Evolutionary conservation across 768 basidiomycete species (phyloP).

Genomic region (Calocybe cyanea): DNA sequence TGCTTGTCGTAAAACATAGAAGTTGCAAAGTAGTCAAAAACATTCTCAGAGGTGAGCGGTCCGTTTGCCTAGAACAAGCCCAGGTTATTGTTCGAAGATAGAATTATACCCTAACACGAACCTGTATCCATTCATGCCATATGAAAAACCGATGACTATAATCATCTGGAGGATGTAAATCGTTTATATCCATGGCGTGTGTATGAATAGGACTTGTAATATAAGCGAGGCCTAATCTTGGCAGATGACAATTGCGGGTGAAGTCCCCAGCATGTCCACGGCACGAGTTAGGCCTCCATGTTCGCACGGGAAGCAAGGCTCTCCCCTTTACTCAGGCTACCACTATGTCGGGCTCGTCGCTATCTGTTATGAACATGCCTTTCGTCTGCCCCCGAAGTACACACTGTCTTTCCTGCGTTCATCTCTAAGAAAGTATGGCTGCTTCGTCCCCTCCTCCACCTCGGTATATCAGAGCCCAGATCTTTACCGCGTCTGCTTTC

Average conservation of each 20-base stretch:
- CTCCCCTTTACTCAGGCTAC: conserved; percentile 19
- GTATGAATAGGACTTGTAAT: too few relatives aligned
- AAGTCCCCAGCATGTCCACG: neutral
- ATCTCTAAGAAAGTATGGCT: neutral
- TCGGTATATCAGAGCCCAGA: neutral
- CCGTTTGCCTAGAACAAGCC: conserved; percentile 75
- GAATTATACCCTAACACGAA: conserved; percentile 19
- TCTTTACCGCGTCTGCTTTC: neutral
- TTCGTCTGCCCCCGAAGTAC: conserved; percentile 8
- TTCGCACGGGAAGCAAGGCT: conserved; percentile 31
- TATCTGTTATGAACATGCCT: conserved; percentile 25
- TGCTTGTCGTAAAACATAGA: conserved; percentile 96
- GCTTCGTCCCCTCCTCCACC: neutral
- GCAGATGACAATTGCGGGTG: conserved; percentile 1
- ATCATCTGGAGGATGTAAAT: conserved; percentile 79
- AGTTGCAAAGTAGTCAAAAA: conserved; percentile 85
- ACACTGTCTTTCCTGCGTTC: conserved; percentile 2
- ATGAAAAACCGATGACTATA: conserved; percentile 82
- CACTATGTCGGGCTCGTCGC: conserved; percentile 27
- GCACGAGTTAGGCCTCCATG: neutral
- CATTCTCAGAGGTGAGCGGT: conserved; percentile 70
- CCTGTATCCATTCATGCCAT: conserved; percentile 90
- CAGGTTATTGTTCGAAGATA: neutral
- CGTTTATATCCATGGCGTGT: conserved; percentile 41
- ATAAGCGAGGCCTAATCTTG: conserved; percentile 9